Evolutionary conservation across 2,329 filamentous ascomycete species (phyloP).

Genomic region (Fusarium pilosicola): DNA sequence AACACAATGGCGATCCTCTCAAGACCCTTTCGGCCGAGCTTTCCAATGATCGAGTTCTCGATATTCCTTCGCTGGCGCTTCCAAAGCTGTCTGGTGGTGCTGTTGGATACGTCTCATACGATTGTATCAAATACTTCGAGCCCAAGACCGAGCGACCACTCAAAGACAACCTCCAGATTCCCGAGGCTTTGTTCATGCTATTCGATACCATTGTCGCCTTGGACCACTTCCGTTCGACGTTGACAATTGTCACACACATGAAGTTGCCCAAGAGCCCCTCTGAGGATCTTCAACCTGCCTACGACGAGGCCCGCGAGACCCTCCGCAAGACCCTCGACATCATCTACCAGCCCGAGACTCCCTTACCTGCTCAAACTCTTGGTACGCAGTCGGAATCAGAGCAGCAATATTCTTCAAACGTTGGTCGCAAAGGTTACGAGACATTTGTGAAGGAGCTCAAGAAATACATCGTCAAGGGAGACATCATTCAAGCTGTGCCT

Average conservation of each 20-base stretch:
- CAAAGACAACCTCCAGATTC: slow-evolving; percentile 87
- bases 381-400: slow-evolving; percentile 68
- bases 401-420: slow-evolving; percentile 89
- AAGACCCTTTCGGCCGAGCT: slow-evolving; percentile 85
- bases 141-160: slow-evolving; percentile 91
- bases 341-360: slow-evolving; percentile 78
- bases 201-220: slow-evolving; percentile 95
- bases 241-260: slow-evolving; percentile 94
- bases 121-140: slow-evolving; percentile 98
- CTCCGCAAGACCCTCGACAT: slow-evolving; percentile 71
- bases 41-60: slow-evolving; percentile 78
- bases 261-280: slow-evolving; percentile 68
- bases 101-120: slow-evolving; percentile 96
- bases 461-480: slow-evolving; percentile 87
- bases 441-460: slow-evolving; percentile 87
- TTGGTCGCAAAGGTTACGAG: slow-evolving; percentile 89
- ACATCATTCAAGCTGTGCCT: slow-evolving; percentile 98
- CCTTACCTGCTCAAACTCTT: slow-evolving; percentile 77
- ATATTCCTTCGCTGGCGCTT: slow-evolving; percentile 82
- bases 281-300: slow-evolving; percentile 57
- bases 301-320: slow-evolving; percentile 68
- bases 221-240: slow-evolving; percentile 91
- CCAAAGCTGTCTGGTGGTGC: slow-evolving; percentile 91
- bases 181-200: slow-evolving; percentile 96
- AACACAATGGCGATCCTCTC: slow-evolving; percentile 84